phyloP scores from a whole-genome alignment of 1,284 basidiomycete genomes.

The Naganishia sp. region DNA sequence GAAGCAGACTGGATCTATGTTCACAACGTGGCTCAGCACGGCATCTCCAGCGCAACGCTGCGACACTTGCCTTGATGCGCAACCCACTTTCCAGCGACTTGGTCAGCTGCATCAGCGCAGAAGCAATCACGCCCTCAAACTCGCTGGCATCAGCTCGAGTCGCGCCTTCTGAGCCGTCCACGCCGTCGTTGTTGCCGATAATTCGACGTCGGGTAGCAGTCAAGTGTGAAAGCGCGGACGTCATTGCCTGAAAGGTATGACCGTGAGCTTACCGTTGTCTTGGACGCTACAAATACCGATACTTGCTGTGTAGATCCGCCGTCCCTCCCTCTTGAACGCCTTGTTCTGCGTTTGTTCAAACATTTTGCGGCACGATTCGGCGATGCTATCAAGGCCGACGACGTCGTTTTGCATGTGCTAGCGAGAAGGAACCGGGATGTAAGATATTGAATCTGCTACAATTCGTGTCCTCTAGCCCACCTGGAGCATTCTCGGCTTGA shows the following conservation, averaged over 20 bases:
- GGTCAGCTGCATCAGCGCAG: conserved; percentile 14
- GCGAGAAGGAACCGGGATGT: not conserved
- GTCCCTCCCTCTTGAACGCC: conserved; percentile 18
- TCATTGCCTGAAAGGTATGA: not conserved
- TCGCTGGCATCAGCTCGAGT: not conserved
- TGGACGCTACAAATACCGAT: not conserved
- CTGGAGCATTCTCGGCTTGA: conserved; percentile 16
- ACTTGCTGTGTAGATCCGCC: conserved; percentile 21
- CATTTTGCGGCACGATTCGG: conserved; percentile 7
- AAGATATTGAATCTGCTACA: not conserved
- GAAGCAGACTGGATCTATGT: not conserved
- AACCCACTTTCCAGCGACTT: conserved; percentile 1
- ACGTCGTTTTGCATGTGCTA: conserved; percentile 24
- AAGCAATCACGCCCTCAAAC: conserved; percentile 14
- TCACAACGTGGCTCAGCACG: not conserved
- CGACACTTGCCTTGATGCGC: conserved; percentile 7
- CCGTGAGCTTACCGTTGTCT: not conserved
- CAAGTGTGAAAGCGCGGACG: not conserved
- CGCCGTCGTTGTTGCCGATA: not conserved
- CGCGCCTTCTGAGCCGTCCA: not conserved
- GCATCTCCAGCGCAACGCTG: too few relatives aligned
- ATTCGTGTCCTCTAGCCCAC: not conserved
- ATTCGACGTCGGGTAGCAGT: not conserved
- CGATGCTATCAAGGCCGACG: conserved; percentile 12
- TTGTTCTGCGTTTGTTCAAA: conserved; percentile 26